Conservation (phyloP, 1,139 yeast genomes). For the Insectozyma bohioensis region DNA sequence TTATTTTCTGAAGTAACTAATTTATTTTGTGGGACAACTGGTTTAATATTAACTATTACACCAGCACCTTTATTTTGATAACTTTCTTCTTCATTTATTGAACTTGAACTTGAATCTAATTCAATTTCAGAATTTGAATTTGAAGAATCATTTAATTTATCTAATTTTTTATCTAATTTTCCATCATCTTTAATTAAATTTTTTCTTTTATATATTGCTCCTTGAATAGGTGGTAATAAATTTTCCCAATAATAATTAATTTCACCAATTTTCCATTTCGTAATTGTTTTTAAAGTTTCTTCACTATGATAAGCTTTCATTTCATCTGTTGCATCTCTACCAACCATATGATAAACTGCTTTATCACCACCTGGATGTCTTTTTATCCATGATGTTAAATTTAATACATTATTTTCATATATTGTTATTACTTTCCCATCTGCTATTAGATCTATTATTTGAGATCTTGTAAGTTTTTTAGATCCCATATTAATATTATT, state of each 20-base stretch:
- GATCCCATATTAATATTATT: no score
- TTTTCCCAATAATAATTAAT: slow-evolving; percentile 69
- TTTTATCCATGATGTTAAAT: slow-evolving; percentile 67
- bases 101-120: slow-evolving; percentile 15
- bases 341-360: slow-evolving; percentile 80
- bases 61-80: slow-evolving; percentile 25
- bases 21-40: slow-evolving; percentile 52
- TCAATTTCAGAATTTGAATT: slow-evolving; percentile 17
- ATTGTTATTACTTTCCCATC: slow-evolving; percentile 72
- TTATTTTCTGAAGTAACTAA: slow-evolving; percentile 38
- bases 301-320: slow-evolving; percentile 78
- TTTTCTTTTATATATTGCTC: slow-evolving; percentile 50
- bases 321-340: slow-evolving; percentile 88
- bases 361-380: slow-evolving; percentile 89
- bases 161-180: slow-evolving; percentile 20
- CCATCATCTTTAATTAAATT: slow-evolving; percentile 3
- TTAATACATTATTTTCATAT: slow-evolving; percentile 58
- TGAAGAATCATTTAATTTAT: slow-evolving; percentile 12
- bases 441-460: slow-evolving; percentile 51
- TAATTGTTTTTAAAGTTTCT: slow-evolving; percentile 52
- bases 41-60: slow-evolving; percentile 34
- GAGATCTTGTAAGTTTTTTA: slow-evolving; percentile 17
- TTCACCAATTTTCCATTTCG: slow-evolving; percentile 60
- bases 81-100: slow-evolving; percentile 8
- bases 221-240: slow-evolving; percentile 85